Evolutionary conservation across 148 eudicot species (phyloP).

Genomic region (Selenicereus undatus): DNA sequence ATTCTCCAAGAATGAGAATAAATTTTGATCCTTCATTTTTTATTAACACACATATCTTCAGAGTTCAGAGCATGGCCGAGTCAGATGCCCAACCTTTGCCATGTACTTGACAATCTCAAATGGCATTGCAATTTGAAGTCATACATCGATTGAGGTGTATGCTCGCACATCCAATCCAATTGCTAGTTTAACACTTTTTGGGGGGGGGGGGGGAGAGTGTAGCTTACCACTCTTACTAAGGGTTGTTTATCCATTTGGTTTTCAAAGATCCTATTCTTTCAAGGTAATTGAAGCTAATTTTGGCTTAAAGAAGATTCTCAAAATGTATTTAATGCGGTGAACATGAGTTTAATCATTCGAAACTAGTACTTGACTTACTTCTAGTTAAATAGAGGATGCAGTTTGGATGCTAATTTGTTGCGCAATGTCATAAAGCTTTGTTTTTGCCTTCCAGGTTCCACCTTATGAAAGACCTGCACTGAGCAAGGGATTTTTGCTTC

Average conservation of each 20-base stretch:
- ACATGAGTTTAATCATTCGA: background rate
- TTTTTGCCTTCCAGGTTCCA: conserved; percentile 54
- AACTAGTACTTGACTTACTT: background rate
- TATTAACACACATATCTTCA: background rate
- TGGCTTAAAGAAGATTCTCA: background rate
- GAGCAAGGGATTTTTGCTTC: conserved; percentile 97
- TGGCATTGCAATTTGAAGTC: background rate
- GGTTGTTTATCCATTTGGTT: conserved; percentile 1
- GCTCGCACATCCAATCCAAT: background rate
- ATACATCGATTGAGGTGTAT: background rate
- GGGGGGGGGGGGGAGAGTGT: no score
- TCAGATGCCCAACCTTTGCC: background rate
- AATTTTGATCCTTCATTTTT: background rate
- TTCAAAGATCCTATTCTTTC: background rate
- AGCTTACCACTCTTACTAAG: background rate
- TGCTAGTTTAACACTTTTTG: background rate
- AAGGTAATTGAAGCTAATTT: background rate
- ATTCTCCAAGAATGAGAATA: background rate
- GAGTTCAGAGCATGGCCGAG: background rate
- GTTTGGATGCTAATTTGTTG: background rate
- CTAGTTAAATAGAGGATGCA: background rate
- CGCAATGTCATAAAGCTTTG: background rate
- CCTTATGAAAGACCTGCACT: conserved; percentile 99
- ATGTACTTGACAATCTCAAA: background rate
- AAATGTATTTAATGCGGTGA: background rate